These are phyloP conservation scores for Solanum ossicruentum DNA, from an alignment of 257 asterid genomes.

Conservation along the genomic window DNA sequence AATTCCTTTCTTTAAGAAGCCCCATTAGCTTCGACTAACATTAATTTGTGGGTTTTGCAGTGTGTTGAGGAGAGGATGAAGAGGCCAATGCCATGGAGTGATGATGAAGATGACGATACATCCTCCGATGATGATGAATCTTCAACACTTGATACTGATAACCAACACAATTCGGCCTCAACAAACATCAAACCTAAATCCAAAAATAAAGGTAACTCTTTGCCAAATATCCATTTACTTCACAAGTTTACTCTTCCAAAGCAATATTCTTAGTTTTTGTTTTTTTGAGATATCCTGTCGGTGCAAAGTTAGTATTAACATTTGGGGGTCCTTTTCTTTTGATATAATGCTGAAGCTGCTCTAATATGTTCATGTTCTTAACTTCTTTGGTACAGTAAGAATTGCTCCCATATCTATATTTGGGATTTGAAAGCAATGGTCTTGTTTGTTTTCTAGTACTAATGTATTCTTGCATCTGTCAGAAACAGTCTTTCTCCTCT, in stretches of 20 bases:
- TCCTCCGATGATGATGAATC: constrained; percentile 19
- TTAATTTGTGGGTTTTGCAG: not conserved
- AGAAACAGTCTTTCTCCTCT: not conserved
- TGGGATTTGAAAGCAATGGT: not conserved
- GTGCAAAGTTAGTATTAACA: not conserved
- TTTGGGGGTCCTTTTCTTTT: not conserved
- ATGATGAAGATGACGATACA: constrained; percentile 10
- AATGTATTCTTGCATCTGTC: not conserved
- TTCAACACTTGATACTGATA: constrained; percentile 1
- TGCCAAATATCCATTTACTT: no score
- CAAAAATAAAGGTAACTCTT: constrained; percentile 30
- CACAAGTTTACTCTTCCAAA: no score
- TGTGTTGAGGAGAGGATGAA: constrained; percentile 6
- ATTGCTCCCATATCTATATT: not conserved
- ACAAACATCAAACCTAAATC: not conserved
- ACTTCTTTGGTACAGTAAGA: not conserved
- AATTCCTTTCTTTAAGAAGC: not conserved
- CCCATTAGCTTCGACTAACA: not conserved
- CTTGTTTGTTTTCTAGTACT: not conserved
- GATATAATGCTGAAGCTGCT: not conserved
- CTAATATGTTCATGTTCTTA: not conserved
- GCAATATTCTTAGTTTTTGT: no score
- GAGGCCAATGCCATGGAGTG: constrained; percentile 21
- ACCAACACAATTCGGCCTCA: not conserved
- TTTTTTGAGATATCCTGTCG: not conserved